These are phyloP conservation scores for Diplodia mutila DNA, from an alignment of 2,329 filamentous ascomycete species.

Conservation along the genomic window DNA sequence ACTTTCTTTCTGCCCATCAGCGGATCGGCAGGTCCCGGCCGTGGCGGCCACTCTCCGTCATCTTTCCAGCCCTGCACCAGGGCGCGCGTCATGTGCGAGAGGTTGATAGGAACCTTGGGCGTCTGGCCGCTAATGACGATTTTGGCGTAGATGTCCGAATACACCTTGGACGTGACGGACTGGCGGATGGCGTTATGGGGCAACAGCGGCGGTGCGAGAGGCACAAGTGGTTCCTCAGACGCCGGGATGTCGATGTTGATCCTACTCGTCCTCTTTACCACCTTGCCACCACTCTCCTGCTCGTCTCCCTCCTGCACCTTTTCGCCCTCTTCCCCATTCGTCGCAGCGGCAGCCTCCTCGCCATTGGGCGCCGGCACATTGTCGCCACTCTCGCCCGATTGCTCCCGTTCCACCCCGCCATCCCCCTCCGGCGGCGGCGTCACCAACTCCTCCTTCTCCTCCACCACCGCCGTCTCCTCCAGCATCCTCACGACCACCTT, in stretches of 20 bases:
- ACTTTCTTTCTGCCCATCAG: conserved; percentile 44
- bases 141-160: conserved; percentile 86
- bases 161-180: conserved; percentile 73
- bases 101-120: conserved; percentile 85
- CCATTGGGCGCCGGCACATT: background rate
- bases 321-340: background rate
- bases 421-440: background rate
- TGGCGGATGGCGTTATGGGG: conserved; percentile 74
- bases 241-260: conserved; percentile 18
- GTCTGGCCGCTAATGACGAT: conserved; percentile 79
- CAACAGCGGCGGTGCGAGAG: conserved; percentile 74
- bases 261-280: background rate
- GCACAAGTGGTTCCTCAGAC: conserved; percentile 56
- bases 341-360: background rate
- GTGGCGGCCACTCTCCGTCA: conserved; percentile 89
- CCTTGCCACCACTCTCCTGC: background rate
- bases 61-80: conserved; percentile 91
- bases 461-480: conserved; percentile 13
- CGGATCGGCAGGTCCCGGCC: conserved; percentile 54
- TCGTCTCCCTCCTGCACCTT: background rate
- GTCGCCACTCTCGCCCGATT: background rate
- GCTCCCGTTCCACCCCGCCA: background rate
- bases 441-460: background rate
- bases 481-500: background rate
- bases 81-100: conserved; percentile 76